phyloP scores from a whole-genome alignment of 2,329 filamentous ascomycete species.

The Fusarium nisikadoi region DNA sequence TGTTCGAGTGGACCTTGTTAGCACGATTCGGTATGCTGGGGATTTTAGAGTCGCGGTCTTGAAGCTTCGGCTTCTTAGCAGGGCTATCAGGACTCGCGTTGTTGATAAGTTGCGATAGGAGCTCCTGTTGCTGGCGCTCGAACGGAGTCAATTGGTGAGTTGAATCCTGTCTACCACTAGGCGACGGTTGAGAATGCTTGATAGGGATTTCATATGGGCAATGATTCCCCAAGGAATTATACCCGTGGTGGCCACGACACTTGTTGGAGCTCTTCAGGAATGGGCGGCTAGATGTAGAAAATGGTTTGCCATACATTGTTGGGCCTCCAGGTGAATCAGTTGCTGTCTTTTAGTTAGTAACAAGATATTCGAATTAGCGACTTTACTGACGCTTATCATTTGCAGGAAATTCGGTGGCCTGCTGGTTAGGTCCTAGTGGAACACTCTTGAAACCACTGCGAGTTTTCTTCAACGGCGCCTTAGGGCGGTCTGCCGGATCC shows the following conservation, averaged over 20 bases:
- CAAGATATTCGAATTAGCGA: too few relatives aligned
- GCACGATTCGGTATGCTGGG: conserved; percentile 26
- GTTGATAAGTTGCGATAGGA: conserved; percentile 53
- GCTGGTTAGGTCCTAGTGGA: conserved; percentile 11
- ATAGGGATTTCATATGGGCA: conserved; percentile 11
- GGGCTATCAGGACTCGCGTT: conserved; percentile 39
- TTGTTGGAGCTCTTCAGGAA: conserved; percentile 23
- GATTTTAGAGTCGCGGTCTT: neutral
- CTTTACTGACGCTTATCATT: conserved; percentile 27
- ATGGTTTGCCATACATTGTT: conserved; percentile 59
- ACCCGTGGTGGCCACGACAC: conserved; percentile 10
- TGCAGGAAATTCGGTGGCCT: conserved; percentile 18
- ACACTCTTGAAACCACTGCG: conserved; percentile 35
- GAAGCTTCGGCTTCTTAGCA: conserved; percentile 22
- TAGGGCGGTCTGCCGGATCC: conserved; percentile 35
- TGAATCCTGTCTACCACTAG: conserved; percentile 48
- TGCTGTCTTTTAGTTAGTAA: conserved; percentile 17
- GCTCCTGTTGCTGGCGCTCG: conserved; percentile 53
- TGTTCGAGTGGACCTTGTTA: conserved; percentile 53
- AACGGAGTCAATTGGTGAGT: conserved; percentile 49
- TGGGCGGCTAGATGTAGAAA: conserved; percentile 30
- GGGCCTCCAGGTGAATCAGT: conserved; percentile 45
- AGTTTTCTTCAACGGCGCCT: conserved; percentile 41
- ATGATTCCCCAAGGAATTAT: conserved; percentile 12
- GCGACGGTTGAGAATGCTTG: conserved; percentile 30